These are phyloP conservation scores for Colletotrichum phormii DNA, from an alignment of 2,329 filamentous ascomycete species.

Conservation along the genomic window DNA sequence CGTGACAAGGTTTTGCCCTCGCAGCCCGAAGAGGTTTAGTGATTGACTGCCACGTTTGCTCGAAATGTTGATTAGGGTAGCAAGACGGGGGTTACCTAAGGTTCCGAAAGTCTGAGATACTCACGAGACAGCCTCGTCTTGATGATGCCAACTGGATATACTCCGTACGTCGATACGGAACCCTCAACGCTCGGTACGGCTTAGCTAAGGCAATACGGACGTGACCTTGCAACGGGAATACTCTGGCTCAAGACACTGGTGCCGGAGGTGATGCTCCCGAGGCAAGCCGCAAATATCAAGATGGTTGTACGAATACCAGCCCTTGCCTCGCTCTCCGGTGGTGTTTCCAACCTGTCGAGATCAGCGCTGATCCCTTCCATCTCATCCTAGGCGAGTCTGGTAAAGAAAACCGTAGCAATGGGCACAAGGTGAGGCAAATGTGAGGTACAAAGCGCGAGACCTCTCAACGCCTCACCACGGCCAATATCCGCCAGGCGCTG, in stretches of 20 bases:
- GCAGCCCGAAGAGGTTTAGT: constrained; percentile 11
- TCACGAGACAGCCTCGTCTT: constrained; percentile 2
- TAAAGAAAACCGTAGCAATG: constrained; percentile 2
- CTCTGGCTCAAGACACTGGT: neutral
- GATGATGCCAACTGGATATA: constrained; percentile 7
- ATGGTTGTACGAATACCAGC: neutral
- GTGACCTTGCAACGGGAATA: neutral
- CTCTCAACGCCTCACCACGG: neutral
- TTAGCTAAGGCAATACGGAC: neutral
- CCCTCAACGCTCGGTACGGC: neutral
- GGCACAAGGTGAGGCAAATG: constrained; percentile 28
- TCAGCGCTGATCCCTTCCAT: constrained; percentile 18
- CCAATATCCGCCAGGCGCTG: constrained; percentile 7
- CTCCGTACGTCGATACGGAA: too few relatives aligned
- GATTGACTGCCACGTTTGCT: neutral
- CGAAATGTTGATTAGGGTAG: neutral
- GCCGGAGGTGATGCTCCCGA: neutral
- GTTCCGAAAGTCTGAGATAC: too few relatives aligned
- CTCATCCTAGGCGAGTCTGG: neutral
- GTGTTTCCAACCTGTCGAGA: neutral
- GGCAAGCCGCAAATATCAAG: neutral
- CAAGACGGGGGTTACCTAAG: neutral
- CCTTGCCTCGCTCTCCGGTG: neutral
- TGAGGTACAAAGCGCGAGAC: neutral
- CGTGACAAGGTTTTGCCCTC: neutral